Evolutionary conservation across 345 rosid genomes (phyloP).

Genomic region (Populus nigra): DNA sequence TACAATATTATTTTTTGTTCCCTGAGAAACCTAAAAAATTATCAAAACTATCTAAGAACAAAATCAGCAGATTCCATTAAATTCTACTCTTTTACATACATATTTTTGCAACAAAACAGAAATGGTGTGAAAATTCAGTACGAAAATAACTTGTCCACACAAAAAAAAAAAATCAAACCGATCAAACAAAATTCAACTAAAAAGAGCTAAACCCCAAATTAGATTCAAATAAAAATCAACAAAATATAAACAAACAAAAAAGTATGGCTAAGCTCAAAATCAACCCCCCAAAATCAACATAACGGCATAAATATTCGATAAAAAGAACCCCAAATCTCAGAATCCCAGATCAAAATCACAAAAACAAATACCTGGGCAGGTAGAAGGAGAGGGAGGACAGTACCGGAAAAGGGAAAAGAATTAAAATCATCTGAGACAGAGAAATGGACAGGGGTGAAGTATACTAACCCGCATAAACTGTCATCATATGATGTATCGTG

Average conservation of each 20-base stretch:
- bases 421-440: neutral
- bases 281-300: neutral
- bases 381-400: neutral
- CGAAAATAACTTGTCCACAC: neutral
- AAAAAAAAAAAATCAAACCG: neutral
- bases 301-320: neutral
- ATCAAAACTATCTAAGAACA: neutral
- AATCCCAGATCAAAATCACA: constrained; percentile 12
- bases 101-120: neutral
- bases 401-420: neutral
- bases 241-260: neutral
- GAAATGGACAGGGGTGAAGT: neutral
- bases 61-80: neutral
- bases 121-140: neutral
- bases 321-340: neutral
- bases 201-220: neutral
- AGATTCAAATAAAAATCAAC: neutral
- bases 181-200: neutral
- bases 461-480: neutral
- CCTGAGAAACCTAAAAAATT: neutral
- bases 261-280: neutral
- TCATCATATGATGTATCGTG: neutral
- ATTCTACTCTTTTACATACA: neutral
- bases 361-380: neutral
- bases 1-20: neutral